Percentiles rank a stretch among this genome's conserved stretches.
Conservation (phyloP, 495 filamentous ascomycete genomes). For the Mytilinidion resinicola region DNA sequence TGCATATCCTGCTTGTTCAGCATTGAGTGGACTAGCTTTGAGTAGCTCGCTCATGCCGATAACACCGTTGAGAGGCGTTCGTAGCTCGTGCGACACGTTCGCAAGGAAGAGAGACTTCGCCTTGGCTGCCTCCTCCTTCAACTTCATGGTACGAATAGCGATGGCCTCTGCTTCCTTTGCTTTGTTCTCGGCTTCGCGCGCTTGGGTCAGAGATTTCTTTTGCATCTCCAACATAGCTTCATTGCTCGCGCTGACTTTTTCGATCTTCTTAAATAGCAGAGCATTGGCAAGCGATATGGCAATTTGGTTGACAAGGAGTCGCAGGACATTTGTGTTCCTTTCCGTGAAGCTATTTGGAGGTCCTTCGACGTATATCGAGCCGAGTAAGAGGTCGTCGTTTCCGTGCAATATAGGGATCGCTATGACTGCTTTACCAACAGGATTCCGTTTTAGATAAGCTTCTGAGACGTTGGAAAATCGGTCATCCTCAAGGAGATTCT, state of each 20-base stretch:
- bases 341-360: conserved; percentile 82
- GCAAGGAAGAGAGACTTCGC: conserved; percentile 90
- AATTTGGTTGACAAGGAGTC: conserved; percentile 83
- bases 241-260: conserved; percentile 51
- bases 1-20: conserved; percentile 84
- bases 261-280: conserved; percentile 66
- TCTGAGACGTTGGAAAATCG: conserved; percentile 77
- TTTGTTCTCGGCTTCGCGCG: conserved; percentile 73
- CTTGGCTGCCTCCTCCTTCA: conserved; percentile 85
- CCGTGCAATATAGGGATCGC: conserved; percentile 80
- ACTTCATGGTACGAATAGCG: conserved; percentile 77
- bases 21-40: conserved; percentile 66
- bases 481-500: conserved; percentile 77
- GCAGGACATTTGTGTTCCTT: conserved; percentile 75
- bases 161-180: conserved; percentile 75
- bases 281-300: conserved; percentile 85
- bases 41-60: conserved; percentile 87
- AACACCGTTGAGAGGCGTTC: conserved; percentile 82
- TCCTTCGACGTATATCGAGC: conserved; percentile 80
- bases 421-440: conserved; percentile 69
- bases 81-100: conserved; percentile 77
- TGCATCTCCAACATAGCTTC: conserved; percentile 83
- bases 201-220: conserved; percentile 71
- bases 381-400: conserved; percentile 58
- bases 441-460: conserved; percentile 60